Evolutionary conservation across 2,329 filamentous ascomycete genomes (phyloP).

Genomic region (Beauveria scarabaeidicola): DNA sequence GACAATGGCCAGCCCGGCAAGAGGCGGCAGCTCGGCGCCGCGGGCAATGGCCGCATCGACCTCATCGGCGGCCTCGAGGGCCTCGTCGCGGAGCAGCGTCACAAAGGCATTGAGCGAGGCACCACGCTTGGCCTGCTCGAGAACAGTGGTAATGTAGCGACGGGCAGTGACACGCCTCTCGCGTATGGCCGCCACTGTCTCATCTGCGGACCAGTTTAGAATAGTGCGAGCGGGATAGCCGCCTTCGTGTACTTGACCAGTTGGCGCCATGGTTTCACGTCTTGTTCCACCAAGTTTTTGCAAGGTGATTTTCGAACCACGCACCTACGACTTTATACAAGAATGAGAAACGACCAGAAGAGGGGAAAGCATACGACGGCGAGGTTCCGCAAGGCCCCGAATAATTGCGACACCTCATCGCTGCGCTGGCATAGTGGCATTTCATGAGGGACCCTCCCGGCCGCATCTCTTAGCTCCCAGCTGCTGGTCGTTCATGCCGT

Average conservation of each 20-base stretch:
- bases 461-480: not conserved
- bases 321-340: not conserved
- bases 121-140: not conserved
- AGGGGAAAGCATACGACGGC: not conserved
- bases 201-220: constrained; percentile 8
- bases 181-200: constrained; percentile 9
- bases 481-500: not conserved
- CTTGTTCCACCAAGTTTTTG: not conserved
- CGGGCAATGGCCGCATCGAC: constrained; percentile 8
- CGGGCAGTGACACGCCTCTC: not conserved
- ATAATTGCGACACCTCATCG: not conserved
- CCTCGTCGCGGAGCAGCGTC: constrained; percentile 4
- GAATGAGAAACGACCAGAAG: not conserved
- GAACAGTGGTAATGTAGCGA: constrained; percentile 6
- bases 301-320: too few species aligned
- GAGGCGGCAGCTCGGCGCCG: constrained; percentile 12
- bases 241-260: not conserved
- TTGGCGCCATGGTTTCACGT: not conserved
- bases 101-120: constrained; percentile 8
- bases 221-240: not conserved
- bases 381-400: not conserved
- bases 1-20: constrained; percentile 17
- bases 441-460: not conserved
- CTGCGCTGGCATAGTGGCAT: constrained; percentile 2
- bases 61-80: constrained; percentile 7